These are phyloP conservation scores for Penicillium paradoxum DNA, from an alignment of 495 filamentous ascomycete genomes.

Conservation along the genomic window DNA sequence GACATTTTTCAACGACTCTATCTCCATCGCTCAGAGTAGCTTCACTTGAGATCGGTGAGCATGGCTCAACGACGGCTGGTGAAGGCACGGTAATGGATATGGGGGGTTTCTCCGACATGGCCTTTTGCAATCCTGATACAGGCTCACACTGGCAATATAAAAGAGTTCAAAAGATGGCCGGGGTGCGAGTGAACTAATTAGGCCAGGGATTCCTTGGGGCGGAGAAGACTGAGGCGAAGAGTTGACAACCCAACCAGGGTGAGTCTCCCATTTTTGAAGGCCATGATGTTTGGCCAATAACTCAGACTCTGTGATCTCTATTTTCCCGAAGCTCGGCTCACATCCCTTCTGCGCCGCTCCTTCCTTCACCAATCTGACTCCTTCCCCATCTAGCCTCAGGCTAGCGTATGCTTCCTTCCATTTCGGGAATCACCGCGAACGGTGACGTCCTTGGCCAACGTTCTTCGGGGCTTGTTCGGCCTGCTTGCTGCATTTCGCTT, in stretches of 20 bases:
- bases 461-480: not conserved
- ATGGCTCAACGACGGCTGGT: constrained; percentile 12
- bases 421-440: constrained; percentile 2
- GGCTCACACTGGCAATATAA: not conserved
- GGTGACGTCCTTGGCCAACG: not conserved
- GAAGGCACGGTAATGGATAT: constrained; percentile 23
- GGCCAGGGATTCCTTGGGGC: not conserved
- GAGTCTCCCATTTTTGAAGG: constrained; percentile 4
- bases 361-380: not conserved
- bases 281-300: not conserved
- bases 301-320: not conserved
- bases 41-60: constrained; percentile 16
- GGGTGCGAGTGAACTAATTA: constrained; percentile 2
- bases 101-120: constrained; percentile 28
- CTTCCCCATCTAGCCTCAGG: not conserved
- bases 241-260: constrained; percentile 9
- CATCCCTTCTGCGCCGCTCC: not conserved
- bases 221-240: not conserved
- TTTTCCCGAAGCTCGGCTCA: not conserved
- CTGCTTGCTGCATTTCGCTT: not conserved
- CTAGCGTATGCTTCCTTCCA: not conserved
- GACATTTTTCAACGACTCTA: constrained; percentile 16
- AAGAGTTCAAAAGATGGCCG: constrained; percentile 21
- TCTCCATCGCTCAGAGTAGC: constrained; percentile 24
- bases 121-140: not conserved